These are phyloP conservation scores for Lepidium campestre DNA, from an alignment of 441 rosid genomes.

Conservation along the genomic window DNA sequence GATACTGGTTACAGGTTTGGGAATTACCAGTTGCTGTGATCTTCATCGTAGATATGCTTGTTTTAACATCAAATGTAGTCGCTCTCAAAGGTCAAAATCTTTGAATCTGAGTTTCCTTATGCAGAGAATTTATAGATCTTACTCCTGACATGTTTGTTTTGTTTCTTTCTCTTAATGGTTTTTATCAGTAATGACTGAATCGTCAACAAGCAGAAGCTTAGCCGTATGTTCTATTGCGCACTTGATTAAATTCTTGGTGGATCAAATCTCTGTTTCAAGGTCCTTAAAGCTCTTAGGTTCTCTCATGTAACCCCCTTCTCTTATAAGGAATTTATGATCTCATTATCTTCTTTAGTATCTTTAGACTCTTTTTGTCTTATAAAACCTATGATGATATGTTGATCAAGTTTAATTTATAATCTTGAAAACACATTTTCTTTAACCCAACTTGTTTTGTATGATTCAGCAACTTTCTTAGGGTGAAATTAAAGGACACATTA, in stretches of 20 bases:
- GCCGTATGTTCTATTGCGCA: constrained; percentile 19
- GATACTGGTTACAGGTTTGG: constrained; percentile 55
- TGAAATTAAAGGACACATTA: too few relatives aligned
- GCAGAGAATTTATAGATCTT: not conserved
- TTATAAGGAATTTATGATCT: not conserved
- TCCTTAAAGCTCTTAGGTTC: constrained; percentile 8
- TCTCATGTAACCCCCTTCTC: not conserved
- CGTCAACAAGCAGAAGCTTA: constrained; percentile 15
- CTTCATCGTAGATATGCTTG: constrained; percentile 62
- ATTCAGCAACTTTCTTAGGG: not conserved
- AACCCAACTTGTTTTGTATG: not conserved
- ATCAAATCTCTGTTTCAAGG: constrained; percentile 8
- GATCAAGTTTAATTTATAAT: not conserved
- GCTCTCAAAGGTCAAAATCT: constrained; percentile 65
- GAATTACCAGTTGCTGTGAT: constrained; percentile 67
- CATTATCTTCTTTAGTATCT: not conserved
- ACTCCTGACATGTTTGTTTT: not conserved
- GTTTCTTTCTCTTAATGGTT: not conserved
- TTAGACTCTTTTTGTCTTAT: not conserved
- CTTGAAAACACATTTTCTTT: not conserved
- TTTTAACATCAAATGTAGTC: constrained; percentile 65
- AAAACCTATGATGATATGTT: not conserved
- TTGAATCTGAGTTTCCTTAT: not conserved
- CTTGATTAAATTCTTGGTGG: constrained; percentile 21
- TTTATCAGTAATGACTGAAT: constrained; percentile 24